These are phyloP conservation scores for Lasiodiplodia theobromae DNA, from an alignment of 2,329 filamentous ascomycete species.

Conservation along the genomic window DNA sequence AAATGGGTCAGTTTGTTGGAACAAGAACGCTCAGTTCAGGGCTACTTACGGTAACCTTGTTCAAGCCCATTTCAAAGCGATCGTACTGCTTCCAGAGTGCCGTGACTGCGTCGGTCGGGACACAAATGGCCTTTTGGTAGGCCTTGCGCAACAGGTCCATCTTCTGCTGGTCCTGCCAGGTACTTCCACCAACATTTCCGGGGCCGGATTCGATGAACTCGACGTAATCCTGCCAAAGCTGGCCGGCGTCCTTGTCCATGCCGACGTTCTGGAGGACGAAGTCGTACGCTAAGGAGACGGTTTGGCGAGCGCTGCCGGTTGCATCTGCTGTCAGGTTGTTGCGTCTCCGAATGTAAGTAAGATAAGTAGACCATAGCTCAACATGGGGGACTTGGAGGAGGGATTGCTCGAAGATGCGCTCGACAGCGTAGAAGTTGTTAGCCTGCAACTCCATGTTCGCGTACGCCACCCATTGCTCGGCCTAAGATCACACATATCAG, in stretches of 20 bases:
- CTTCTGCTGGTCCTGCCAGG: slow-evolving; percentile 98
- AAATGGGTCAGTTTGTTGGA: slow-evolving; percentile 33
- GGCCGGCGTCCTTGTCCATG: slow-evolving; percentile 86
- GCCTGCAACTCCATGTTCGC: slow-evolving; percentile 87
- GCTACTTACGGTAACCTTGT: slow-evolving; percentile 80
- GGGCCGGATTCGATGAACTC: slow-evolving; percentile 90
- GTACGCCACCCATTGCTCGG: slow-evolving; percentile 89
- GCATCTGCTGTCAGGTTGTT: slow-evolving; percentile 86
- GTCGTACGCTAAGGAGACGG: slow-evolving; percentile 87
- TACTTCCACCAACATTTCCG: slow-evolving; percentile 81
- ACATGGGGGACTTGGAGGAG: slow-evolving; percentile 82
- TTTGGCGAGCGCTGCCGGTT: slow-evolving; percentile 76
- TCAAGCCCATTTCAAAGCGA: slow-evolving; percentile 90
- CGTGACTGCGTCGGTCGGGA: slow-evolving; percentile 85
- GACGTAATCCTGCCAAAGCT: slow-evolving; percentile 93
- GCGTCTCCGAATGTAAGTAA: slow-evolving; percentile 91
- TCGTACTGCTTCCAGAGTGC: slow-evolving; percentile 97
- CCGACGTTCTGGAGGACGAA: slow-evolving; percentile 90
- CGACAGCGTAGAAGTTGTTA: slow-evolving; percentile 81
- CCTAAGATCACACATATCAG: slow-evolving; percentile 61
- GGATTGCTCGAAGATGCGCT: slow-evolving; percentile 82
- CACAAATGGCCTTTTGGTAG: slow-evolving; percentile 86
- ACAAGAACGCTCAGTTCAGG: slow-evolving; percentile 28
- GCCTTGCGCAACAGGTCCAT: slow-evolving; percentile 92
- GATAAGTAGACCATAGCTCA: slow-evolving; percentile 88